These are phyloP conservation scores for Ambrosia hybrid DNA, from an alignment of 140 eudicot genomes.

Conservation along the genomic window DNA sequence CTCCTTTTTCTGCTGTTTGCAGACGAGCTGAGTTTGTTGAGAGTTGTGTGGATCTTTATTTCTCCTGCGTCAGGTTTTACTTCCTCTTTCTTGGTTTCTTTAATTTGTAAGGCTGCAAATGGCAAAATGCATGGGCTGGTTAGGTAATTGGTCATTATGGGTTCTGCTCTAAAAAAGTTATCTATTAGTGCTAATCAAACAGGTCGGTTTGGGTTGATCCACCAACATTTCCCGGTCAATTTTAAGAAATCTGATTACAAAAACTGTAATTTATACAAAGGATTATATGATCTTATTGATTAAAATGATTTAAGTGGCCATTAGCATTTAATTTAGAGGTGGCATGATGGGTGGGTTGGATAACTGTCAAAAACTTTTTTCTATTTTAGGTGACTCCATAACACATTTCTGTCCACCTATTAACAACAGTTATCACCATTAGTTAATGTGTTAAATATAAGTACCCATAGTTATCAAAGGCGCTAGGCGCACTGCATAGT, in stretches of 20 bases:
- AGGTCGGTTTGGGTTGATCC: neutral
- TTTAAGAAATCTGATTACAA: neutral
- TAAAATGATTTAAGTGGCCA: neutral
- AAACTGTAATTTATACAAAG: neutral
- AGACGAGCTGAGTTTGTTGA: neutral
- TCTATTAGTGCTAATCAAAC: neutral
- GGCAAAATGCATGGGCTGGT: slow-evolving; percentile 12
- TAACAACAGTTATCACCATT: neutral
- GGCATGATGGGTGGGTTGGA: too few relatives aligned
- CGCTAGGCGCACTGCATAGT: too few relatives aligned
- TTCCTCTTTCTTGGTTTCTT: neutral
- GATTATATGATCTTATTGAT: neutral
- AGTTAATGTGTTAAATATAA: neutral
- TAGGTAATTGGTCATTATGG: neutral
- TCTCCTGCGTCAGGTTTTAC: slow-evolving; percentile 85
- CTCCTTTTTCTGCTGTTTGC: neutral
- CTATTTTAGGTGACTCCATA: neutral
- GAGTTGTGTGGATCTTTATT: neutral
- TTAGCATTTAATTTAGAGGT: neutral
- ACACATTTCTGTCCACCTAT: neutral
- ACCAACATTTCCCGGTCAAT: neutral
- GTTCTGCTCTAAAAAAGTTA: neutral
- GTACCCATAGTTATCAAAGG: neutral
- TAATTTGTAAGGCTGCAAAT: neutral
- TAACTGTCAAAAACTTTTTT: too few relatives aligned